Evolutionary conservation across 768 basidiomycete genomes (phyloP), one percentile per base, ranked within the genome.

Genomic region (Tulasnella sp.): DNA sequence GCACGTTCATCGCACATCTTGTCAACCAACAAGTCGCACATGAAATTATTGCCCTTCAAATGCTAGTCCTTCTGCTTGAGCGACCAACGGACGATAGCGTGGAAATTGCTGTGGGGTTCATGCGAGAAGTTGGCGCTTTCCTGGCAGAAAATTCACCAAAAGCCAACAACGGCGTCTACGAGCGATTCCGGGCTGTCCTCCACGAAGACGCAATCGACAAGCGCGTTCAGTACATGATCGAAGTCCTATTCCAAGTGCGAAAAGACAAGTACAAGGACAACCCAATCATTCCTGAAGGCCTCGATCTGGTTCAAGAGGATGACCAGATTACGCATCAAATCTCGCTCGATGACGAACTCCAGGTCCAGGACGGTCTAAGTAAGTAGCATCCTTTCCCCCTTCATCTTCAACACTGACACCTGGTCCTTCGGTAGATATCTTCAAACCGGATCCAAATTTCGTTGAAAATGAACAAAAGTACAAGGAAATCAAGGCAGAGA

Each of bases 211-310:
- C 88, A 67, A 97, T 99, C 84, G 96, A 94, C 82, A 96, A 99
- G 81, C 91, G 98, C 81, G 94, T 97, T 39, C 98, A 99, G 83
- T 99, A 98, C 85, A 98, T 98, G 98, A 95, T 99, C 81, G 98
- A 99, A 85, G 98, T 99, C 3, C 88, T 99, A 70, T 99, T 99
- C 94, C 98, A 99, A 85, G 94, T 98, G 10, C 88, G 98, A 81
- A 98, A 98, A 86, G 98, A 99, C 87, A 96, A 95, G 85, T 99
- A 94, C 88, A 99, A 99, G 88, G 98, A 99, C 83, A 99, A 99
- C 83, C 96, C 96, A 23, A 90, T 95, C 80, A 84, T 99, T 55
- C 91, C 94, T 2, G 98, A 99, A 82, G 98, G 97, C 0, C 84
- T 99, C 82, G 98, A 99, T 83, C 85, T 99, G 42, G 98, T 99